Evolutionary conservation across 2,329 filamentous ascomycete species (phyloP).

Genomic region (Ophiostoma pallidulum): DNA sequence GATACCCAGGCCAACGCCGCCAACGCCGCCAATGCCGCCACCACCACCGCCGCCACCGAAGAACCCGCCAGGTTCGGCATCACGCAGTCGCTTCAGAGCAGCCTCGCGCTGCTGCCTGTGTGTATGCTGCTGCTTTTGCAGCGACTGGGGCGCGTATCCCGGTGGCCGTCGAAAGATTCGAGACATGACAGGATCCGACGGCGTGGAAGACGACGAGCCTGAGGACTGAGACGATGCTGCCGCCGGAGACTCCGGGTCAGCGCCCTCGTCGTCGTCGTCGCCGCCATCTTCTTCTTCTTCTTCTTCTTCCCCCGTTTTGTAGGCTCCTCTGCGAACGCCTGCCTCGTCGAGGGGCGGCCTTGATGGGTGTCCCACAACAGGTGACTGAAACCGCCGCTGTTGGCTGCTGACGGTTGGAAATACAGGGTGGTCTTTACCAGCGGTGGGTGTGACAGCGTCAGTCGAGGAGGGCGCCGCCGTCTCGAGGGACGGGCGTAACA

Average conservation of each 20-base stretch:
- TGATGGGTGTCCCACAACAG: constrained; percentile 10
- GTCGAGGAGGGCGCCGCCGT: not conserved
- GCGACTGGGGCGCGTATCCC: constrained; percentile 28
- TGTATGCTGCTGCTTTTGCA: constrained; percentile 14
- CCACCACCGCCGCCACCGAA: constrained; percentile 14
- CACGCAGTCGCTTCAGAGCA: not conserved
- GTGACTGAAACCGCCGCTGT: constrained; percentile 19
- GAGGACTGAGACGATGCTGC: constrained; percentile 29
- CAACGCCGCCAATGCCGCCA: constrained; percentile 1
- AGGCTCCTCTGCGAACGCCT: too few species aligned
- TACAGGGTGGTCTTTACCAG: not conserved
- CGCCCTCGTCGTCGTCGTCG: constrained; percentile 12
- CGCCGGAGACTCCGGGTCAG: constrained; percentile 34
- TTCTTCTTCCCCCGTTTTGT: not conserved
- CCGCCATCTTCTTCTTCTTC: not conserved
- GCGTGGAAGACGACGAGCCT: constrained; percentile 23
- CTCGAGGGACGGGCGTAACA: constrained; percentile 26
- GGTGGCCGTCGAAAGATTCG: constrained; percentile 52
- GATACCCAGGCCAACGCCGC: constrained; percentile 1
- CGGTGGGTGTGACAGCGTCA: not conserved
- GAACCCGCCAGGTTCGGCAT: constrained; percentile 22
- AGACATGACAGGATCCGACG: constrained; percentile 46
- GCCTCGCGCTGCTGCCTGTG: constrained; percentile 4
- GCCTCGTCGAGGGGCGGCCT: constrained; percentile 16
- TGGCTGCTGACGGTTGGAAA: constrained; percentile 34